Percentiles rank a stretch among this genome's conserved stretches.
Conservation (phyloP, 2,329 filamentous ascomycete genomes). For the Paracamarosporium sp. region DNA sequence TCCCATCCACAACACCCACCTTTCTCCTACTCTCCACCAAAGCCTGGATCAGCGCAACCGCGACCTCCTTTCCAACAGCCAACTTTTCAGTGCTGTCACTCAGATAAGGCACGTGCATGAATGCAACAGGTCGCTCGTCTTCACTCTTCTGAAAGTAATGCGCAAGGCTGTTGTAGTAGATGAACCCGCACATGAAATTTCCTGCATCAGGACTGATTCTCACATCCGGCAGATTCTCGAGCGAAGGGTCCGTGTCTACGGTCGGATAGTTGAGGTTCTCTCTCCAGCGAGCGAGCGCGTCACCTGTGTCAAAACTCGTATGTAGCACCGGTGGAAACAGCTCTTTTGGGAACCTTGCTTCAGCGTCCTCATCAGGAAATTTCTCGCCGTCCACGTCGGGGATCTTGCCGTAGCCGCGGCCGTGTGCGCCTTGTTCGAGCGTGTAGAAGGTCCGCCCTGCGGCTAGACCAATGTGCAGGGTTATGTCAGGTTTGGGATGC, state of each 20-base stretch:
- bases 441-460: constrained; percentile 43
- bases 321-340: constrained; percentile 30
- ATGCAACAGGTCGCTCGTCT: constrained; percentile 37
- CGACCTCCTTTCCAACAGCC: constrained; percentile 33
- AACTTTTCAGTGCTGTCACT: constrained; percentile 32
- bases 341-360: constrained; percentile 22
- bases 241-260: not conserved
- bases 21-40: constrained; percentile 37
- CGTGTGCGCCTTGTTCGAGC: constrained; percentile 39
- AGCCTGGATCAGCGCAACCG: constrained; percentile 42
- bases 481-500: constrained; percentile 33
- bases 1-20: constrained; percentile 24
- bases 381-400: constrained; percentile 41
- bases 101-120: constrained; percentile 46
- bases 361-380: constrained; percentile 27
- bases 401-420: constrained; percentile 37
- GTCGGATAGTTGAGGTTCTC: constrained; percentile 16
- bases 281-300: constrained; percentile 42
- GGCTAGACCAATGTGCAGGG: constrained; percentile 48
- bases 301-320: constrained; percentile 38
- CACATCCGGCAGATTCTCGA: constrained; percentile 26
- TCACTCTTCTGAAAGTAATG: constrained; percentile 30
- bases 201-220: constrained; percentile 38
- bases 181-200: constrained; percentile 47
- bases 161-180: constrained; percentile 44